Evolutionary conservation across 768 basidiomycete species (phyloP), one percentile per base, ranked within the genome.

Genomic region (Calocybe indica): DNA sequence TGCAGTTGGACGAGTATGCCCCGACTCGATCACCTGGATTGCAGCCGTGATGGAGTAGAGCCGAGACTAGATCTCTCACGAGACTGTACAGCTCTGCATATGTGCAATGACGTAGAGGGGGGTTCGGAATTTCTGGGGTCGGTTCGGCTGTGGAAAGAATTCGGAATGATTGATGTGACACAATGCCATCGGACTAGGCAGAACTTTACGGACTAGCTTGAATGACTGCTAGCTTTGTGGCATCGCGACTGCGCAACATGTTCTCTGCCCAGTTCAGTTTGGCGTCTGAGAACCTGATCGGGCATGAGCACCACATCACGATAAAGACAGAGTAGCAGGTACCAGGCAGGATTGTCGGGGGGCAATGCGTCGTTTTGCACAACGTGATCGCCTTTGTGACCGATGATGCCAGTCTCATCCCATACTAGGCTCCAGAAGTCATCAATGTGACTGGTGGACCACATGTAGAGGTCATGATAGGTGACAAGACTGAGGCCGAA

Each of bases 201-300:
- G 28, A 30, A 37, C 2, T 37, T 9, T 30, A 80, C 78, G 49
- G 62, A 87, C 85, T 81, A 53, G 78, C 73, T 72, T 87, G 80
- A 43, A 89, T 73, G 50, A 90, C 70, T 1, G 88, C 87, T 4
- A 76, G 57, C 60, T 82, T 83, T 47, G 73, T 65, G 29, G 68
- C 60, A 35, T 78, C 76, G 51, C 82, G 78, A 59, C 70, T 75
- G 29, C 68, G 66, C 34, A 90, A 68, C 78, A 89, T 83, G 58
- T 90, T 89, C 68, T 91, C 86, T 14, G 88, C 85, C 81, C 83
- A 90, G 58, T 89, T 89, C 40, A 90, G 63, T 31, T 63, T 69
- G 3, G 87, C 81, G 43, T 78, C 74, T 28, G 64, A 56, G 64
- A 89, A 74, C 73, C 72, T 74, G 56, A 33, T 13, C 22, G 33